Evolutionary conservation across 1,284 basidiomycete genomes (phyloP).

Genomic region (Schizophyllum commune): DNA sequence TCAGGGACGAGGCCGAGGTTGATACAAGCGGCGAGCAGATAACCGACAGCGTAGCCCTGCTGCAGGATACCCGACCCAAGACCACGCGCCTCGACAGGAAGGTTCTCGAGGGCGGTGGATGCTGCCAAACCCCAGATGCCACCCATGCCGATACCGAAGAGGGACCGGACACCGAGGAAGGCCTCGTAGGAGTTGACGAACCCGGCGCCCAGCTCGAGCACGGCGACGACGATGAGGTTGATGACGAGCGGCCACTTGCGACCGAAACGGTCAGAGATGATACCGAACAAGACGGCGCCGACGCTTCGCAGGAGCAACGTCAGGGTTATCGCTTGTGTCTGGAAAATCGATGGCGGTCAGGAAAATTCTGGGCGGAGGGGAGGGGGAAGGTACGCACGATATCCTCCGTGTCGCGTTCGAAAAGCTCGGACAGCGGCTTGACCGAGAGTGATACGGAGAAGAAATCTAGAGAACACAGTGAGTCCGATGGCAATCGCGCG

Average conservation of each 20-base stretch:
- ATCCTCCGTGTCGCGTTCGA: conserved; percentile 33
- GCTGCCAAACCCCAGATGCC: conserved; percentile 76
- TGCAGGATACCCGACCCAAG: conserved; percentile 81
- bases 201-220: conserved; percentile 73
- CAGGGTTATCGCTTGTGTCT: conserved; percentile 85
- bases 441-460: conserved; percentile 79
- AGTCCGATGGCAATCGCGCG: not conserved
- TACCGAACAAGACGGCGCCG: conserved; percentile 82
- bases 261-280: conserved; percentile 80
- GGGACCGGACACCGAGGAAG: conserved; percentile 67
- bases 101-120: conserved; percentile 80
- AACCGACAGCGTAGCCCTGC: conserved; percentile 70
- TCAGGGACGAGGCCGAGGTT: conserved; percentile 68
- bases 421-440: conserved; percentile 44
- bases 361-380: not conserved
- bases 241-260: conserved; percentile 87
- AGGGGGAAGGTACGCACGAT: conserved; percentile 38
- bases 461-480: conserved; percentile 46
- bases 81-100: conserved; percentile 83
- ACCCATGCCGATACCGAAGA: conserved; percentile 88
- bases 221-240: conserved; percentile 68
- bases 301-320: conserved; percentile 86
- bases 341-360: conserved; percentile 3
- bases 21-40: conserved; percentile 61
- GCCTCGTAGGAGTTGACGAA: conserved; percentile 63